Evolutionary conservation across 371 early-diverging fungal species (phyloP), one percentile per base, ranked within the genome.

Genomic region (Mortierella sp.): DNA sequence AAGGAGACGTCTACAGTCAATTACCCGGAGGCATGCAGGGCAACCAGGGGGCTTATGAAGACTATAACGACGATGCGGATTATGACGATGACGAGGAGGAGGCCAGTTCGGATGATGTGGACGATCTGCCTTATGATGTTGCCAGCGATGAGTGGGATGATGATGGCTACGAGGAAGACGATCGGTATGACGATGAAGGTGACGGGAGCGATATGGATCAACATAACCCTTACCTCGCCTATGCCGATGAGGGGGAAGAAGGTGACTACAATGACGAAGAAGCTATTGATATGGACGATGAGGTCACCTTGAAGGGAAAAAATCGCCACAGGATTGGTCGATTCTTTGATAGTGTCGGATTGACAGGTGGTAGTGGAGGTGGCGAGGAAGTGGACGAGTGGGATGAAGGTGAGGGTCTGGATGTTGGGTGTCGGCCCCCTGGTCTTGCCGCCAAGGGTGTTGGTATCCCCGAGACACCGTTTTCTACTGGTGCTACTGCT

Each of bases 211-310:
- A 79, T 44, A 47, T 82, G 73, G 84, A 91, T 21, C 84, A 90
- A 48, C 82, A 90, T 2, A 89, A 89, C 57, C 79, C 89, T 19
- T 89, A 90, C 76, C 88, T 89, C 47, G 88, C 84, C 42, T 76
- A 84, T 58, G 82, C 24, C 6, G 78, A 86, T 13, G 77, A 84
- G 19, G 83, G 21, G 16, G 72, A 52, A 5, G 58, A 76, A 13
- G 77, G 73, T 45, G 74, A 74, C 10, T 81, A 73, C 26, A 80
- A 73, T 2, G 77, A 78, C 48, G 80, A 45, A 0, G 78, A 72
- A 10, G n/a, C 16, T 6, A 75, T 73, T 1, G 60, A 34, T 6
- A 74, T 73, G 3, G 78, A 79, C 7, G 85, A 84, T 14, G 85
- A 84, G 58, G 85, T 84, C 3, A 68, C 85, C 4, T 79, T 84